A percentile compares a stretch with the other conserved stretches of the same genome.
Evolutionary conservation across 179 eudicot species (phyloP).

Genomic region (Spinacia oleracea): DNA sequence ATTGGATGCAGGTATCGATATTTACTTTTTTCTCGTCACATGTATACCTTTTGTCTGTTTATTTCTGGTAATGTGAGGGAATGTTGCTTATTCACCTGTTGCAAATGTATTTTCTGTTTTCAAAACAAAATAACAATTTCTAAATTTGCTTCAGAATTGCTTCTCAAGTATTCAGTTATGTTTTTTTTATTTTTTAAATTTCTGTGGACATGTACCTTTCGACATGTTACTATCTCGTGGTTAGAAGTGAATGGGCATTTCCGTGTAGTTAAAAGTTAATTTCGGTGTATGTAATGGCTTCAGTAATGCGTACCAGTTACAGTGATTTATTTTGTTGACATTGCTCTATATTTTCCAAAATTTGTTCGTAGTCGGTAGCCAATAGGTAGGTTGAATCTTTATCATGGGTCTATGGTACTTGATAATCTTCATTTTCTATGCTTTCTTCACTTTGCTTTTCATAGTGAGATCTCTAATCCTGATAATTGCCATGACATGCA

Average conservation of each 20-base stretch:
- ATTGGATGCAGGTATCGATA: slow-evolving; percentile 88
- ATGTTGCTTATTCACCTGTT: not conserved
- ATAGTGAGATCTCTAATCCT: slow-evolving; percentile 5
- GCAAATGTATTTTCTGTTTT: too few species aligned
- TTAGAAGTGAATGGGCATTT: not conserved
- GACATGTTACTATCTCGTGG: not conserved
- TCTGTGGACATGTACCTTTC: not conserved
- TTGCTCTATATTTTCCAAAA: not conserved
- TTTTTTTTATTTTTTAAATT: not conserved
- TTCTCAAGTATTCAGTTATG: not conserved
- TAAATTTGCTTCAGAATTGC: not conserved
- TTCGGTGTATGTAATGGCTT: not conserved
- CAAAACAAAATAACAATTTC: too few species aligned
- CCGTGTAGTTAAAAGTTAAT: not conserved
- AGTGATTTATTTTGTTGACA: not conserved
- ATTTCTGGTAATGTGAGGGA: not conserved
- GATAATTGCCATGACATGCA: slow-evolving; percentile 32
- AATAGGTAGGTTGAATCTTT: not conserved
- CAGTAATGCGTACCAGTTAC: not conserved
- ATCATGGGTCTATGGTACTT: not conserved
- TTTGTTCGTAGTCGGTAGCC: not conserved
- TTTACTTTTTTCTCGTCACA: not conserved
- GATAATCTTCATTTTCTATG: not conserved
- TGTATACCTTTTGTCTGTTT: too few species aligned
- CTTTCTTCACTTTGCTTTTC: slow-evolving; percentile 13